Percentiles rank a stretch among this genome's conserved stretches.
Conservation (phyloP, 257 asterid genomes). For the Solanum chilense region DNA sequence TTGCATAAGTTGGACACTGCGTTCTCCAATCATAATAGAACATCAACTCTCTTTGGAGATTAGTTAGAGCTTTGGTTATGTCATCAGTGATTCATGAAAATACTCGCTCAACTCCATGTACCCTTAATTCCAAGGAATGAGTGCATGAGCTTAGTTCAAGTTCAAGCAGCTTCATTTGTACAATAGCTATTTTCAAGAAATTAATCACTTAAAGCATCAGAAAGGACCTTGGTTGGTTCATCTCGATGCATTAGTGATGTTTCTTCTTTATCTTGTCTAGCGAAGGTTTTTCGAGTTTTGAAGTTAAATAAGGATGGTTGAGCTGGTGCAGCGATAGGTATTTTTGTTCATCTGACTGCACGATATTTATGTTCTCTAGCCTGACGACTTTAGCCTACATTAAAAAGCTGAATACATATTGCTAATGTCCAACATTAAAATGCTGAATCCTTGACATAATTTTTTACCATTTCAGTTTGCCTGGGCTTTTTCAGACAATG, state of each 20-base stretch:
- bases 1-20: background rate
- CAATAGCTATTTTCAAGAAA: background rate
- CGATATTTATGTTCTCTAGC: background rate
- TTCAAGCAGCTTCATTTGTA: background rate
- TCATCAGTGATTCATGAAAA: background rate
- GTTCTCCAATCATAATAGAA: background rate
- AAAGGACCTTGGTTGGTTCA: background rate
- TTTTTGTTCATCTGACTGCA: background rate
- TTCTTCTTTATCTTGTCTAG: background rate
- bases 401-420: too few species aligned
- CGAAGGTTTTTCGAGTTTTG: background rate
- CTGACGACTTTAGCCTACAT: background rate
- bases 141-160: background rate
- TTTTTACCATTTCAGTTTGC: too few species aligned
- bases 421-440: too few species aligned
- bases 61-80: background rate
- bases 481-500: too few species aligned
- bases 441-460: too few species aligned
- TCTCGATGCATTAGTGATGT: background rate
- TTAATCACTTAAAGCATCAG: background rate
- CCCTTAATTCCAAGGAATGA: background rate
- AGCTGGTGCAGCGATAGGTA: background rate
- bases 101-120: background rate
- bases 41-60: background rate
- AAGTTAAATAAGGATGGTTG: background rate